Percentiles rank a stretch among this genome's conserved stretches.
Conservation (phyloP, 1,284 basidiomycete species). For the Ustilago nuda region DNA sequence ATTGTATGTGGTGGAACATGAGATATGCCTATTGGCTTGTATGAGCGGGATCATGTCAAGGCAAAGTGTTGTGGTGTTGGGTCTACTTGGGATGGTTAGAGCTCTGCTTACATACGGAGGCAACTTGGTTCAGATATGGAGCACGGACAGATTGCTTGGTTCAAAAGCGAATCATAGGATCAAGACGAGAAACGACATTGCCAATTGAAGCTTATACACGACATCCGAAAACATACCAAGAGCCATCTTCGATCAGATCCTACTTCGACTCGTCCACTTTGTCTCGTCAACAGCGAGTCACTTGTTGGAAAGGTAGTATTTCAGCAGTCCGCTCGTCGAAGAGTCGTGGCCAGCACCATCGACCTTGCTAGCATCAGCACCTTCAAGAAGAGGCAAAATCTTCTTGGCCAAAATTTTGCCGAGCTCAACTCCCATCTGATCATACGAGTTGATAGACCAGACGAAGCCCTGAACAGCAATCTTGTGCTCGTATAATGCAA, state of each 20-base stretch:
- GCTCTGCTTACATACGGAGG: too few species aligned
- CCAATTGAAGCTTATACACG: not conserved
- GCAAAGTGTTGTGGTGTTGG: not conserved
- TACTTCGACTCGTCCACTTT: not conserved
- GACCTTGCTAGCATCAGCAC: conserved; percentile 78
- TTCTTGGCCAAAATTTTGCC: conserved; percentile 95
- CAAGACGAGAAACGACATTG: not conserved
- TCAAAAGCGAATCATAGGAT: too few species aligned
- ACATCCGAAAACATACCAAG: not conserved
- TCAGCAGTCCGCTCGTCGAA: conserved; percentile 72
- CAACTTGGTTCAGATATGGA: too few species aligned
- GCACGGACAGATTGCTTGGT: too few species aligned
- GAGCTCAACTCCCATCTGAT: conserved; percentile 75
- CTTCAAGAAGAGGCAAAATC: conserved; percentile 86
- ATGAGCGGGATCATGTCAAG: not conserved
- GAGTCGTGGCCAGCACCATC: conserved; percentile 80
- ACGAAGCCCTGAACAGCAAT: conserved; percentile 97
- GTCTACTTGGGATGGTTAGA: not conserved
- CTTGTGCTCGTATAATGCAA: conserved; percentile 98
- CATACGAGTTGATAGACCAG: conserved; percentile 98
- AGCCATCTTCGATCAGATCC: conserved; percentile 13
- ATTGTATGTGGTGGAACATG: not conserved
- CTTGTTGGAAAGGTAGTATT: conserved; percentile 60
- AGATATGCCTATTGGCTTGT: not conserved
- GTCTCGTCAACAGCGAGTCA: conserved; percentile 22